Conservation (phyloP, 1,284 basidiomycete species). For the Cutaneotrichosporon cutaneum region DNA sequence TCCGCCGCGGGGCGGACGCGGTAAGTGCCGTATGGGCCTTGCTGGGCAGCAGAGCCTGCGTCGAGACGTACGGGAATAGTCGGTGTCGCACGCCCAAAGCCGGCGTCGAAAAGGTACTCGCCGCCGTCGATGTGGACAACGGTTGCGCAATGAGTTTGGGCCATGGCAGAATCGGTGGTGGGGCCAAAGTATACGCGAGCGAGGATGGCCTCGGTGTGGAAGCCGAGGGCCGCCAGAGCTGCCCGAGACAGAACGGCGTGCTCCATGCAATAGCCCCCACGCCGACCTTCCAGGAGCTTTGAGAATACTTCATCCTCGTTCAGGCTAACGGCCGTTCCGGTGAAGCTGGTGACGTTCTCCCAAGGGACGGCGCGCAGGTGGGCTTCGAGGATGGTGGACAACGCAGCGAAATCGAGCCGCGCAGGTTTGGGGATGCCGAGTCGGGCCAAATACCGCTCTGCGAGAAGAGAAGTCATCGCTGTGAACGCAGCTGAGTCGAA, state of each 20-base stretch:
- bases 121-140: constrained; percentile 12
- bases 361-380: constrained; percentile 21
- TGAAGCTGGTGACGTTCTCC: constrained; percentile 20
- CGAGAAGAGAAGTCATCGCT: constrained; percentile 3
- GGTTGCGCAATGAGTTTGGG: constrained; percentile 12
- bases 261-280: constrained; percentile 26
- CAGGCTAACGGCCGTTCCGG: constrained; percentile 14
- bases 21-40: constrained; percentile 5
- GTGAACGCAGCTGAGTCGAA: not conserved
- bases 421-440: constrained; percentile 10
- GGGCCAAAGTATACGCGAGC: constrained; percentile 13
- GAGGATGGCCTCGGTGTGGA: constrained; percentile 1
- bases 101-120: constrained; percentile 19
- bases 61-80: constrained; percentile 4
- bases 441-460: constrained; percentile 17
- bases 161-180: not conserved
- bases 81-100: constrained; percentile 17
- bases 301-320: constrained; percentile 5
- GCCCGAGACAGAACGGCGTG: constrained; percentile 12
- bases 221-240: constrained; percentile 16
- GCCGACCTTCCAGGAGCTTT: constrained; percentile 13
- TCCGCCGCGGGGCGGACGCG: constrained; percentile 8
- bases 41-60: constrained; percentile 1
- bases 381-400: constrained; percentile 13
- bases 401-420: constrained; percentile 6